phyloP scores from a whole-genome alignment of 371 early-diverging fungal species.

The Synchytrium microbalum region DNA sequence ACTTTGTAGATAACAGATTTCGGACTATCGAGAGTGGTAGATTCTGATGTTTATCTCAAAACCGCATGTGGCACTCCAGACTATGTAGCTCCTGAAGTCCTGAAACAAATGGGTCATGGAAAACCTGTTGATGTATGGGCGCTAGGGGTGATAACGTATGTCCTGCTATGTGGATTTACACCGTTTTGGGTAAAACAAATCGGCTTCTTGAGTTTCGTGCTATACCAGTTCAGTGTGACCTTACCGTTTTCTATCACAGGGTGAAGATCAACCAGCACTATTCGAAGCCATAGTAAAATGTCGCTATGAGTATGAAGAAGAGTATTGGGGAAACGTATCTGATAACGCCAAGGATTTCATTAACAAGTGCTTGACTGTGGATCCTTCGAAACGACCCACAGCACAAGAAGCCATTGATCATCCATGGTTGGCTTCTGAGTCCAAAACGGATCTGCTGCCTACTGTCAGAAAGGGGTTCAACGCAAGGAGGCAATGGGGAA shows the following conservation, averaged over 20 bases:
- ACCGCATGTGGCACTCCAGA: constrained; percentile 69
- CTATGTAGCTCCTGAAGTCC: constrained; percentile 75
- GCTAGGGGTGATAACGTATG: constrained; percentile 28
- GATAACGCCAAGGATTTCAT: constrained; percentile 84
- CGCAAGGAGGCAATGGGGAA: constrained; percentile 65
- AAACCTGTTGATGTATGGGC: constrained; percentile 78
- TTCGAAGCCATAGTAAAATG: constrained; percentile 61
- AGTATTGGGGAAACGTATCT: constrained; percentile 62
- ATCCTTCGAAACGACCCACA: constrained; percentile 61
- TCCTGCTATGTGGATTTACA: constrained; percentile 40
- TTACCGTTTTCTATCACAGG: too few species aligned
- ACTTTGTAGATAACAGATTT: constrained; percentile 35
- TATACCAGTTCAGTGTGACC: too few species aligned
- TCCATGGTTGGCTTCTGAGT: constrained; percentile 53
- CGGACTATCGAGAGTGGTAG: constrained; percentile 33
- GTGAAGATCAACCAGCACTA: constrained; percentile 24
- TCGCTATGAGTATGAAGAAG: constrained; percentile 60
- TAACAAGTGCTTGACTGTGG: constrained; percentile 54
- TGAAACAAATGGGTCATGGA: constrained; percentile 59
- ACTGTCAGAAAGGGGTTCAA: constrained; percentile 73
- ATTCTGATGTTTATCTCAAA: constrained; percentile 50
- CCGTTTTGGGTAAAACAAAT: too few species aligned
- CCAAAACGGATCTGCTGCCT: constrained; percentile 53
- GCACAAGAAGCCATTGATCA: constrained; percentile 66
- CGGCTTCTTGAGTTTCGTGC: too few species aligned